These are phyloP conservation scores for Carnegiea gigantea DNA, from an alignment of 179 eudicot genomes.

Conservation along the genomic window DNA sequence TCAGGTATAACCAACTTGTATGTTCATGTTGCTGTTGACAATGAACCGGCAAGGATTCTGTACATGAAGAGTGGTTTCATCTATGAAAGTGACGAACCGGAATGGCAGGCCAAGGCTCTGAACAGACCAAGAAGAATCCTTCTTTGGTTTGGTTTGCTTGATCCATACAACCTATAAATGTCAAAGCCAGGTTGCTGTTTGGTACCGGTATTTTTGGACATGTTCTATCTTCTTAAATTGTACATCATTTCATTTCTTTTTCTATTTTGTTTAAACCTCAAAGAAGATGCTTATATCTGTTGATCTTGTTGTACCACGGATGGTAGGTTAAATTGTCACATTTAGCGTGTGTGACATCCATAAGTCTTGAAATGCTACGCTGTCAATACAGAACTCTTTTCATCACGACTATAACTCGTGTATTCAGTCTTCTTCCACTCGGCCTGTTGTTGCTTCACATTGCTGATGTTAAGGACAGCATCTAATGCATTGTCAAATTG, in stretches of 20 bases:
- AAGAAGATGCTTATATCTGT: background rate
- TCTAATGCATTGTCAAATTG: background rate
- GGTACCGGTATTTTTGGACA: background rate
- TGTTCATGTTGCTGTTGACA: slow-evolving; percentile 85
- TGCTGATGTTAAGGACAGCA: background rate
- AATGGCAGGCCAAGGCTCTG: slow-evolving; percentile 74
- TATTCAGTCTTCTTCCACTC: background rate
- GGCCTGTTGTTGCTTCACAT: background rate
- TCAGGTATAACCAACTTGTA: slow-evolving; percentile 51
- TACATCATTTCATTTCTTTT: background rate
- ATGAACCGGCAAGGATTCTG: slow-evolving; percentile 73
- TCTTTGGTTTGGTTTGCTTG: slow-evolving; percentile 75
- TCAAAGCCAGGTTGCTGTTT: slow-evolving; percentile 23
- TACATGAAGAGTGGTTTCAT: slow-evolving; percentile 82
- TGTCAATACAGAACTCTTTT: background rate
- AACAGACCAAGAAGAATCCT: slow-evolving; percentile 83
- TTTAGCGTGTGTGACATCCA: slow-evolving; percentile 1
- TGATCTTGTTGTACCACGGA: slow-evolving; percentile 3
- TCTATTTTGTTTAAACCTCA: background rate
- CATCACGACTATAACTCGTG: background rate
- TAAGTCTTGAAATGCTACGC: background rate
- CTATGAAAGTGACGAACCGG: slow-evolving; percentile 78
- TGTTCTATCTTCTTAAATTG: slow-evolving; percentile 12
- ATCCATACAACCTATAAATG: slow-evolving; percentile 41
- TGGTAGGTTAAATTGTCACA: background rate